Conservation (phyloP, 768 basidiomycete genomes). For the Termitomyces heimii region DNA sequence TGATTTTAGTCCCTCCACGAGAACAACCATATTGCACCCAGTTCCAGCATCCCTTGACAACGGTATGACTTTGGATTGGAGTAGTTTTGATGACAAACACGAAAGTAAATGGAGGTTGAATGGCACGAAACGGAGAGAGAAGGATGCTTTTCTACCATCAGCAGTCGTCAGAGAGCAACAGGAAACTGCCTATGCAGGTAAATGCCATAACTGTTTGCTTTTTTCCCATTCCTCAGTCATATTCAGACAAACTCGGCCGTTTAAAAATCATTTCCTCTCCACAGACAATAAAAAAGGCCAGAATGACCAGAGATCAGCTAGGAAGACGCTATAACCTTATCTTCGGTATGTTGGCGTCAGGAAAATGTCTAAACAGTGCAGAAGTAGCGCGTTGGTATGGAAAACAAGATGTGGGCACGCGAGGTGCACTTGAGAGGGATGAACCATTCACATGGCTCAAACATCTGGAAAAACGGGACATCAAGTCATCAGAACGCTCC, state of each 20-base stretch:
- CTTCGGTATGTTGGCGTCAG: slow-evolving; percentile 28
- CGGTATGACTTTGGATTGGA: slow-evolving; percentile 72
- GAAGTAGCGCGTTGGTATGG: slow-evolving; percentile 57
- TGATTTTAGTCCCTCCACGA: slow-evolving; percentile 66
- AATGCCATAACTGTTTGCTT: slow-evolving; percentile 5
- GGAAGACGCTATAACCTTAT: slow-evolving; percentile 58
- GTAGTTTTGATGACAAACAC: slow-evolving; percentile 46
- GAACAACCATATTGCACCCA: slow-evolving; percentile 44
- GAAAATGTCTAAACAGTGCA: slow-evolving; percentile 35
- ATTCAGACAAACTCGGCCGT: slow-evolving; percentile 49
- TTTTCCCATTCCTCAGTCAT: background rate
- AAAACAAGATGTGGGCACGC: slow-evolving; percentile 40
- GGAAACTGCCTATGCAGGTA: slow-evolving; percentile 53
- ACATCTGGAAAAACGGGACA: slow-evolving; percentile 46
- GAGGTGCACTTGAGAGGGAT: slow-evolving; percentile 48
- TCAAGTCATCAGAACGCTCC: slow-evolving; percentile 27
- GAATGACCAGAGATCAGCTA: slow-evolving; percentile 60
- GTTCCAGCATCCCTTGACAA: slow-evolving; percentile 66
- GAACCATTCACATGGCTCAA: slow-evolving; percentile 76
- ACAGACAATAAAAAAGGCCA: slow-evolving; percentile 57
- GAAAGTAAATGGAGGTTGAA: slow-evolving; percentile 60
- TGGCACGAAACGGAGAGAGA: slow-evolving; percentile 55
- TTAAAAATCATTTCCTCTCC: slow-evolving; percentile 45
- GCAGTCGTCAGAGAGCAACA: slow-evolving; percentile 51
- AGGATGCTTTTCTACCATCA: slow-evolving; percentile 37